Percentiles rank a stretch among this genome's conserved stretches.
These are phyloP conservation scores for Pleurotus djamor DNA, from an alignment of 768 basidiomycete species.

Conservation along the genomic window DNA sequence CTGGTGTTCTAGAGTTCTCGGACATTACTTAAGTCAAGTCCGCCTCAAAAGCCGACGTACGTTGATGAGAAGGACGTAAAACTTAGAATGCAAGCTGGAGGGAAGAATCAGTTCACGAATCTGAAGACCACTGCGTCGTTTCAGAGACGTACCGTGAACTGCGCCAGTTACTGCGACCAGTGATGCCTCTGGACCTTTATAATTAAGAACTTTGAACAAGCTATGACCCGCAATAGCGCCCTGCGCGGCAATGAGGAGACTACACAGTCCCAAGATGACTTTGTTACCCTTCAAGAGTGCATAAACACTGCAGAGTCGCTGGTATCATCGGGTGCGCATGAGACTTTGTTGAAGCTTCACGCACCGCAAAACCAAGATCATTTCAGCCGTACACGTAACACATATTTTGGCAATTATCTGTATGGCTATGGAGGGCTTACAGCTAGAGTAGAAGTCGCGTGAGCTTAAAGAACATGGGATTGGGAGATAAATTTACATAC, in stretches of 20 bases:
- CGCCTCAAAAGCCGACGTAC: neutral
- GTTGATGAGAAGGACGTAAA: neutral
- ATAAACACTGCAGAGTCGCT: neutral
- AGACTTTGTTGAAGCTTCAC: neutral
- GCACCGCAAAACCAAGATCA: neutral
- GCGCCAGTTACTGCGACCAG: neutral
- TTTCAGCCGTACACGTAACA: slow-evolving; percentile 8
- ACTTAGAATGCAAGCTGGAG: no score
- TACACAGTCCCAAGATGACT: neutral
- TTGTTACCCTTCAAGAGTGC: slow-evolving; percentile 6
- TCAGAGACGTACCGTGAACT: neutral
- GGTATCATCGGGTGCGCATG: neutral
- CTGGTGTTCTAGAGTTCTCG: slow-evolving; percentile 1
- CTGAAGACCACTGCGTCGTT: slow-evolving; percentile 1
- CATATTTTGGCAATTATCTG: slow-evolving; percentile 9
- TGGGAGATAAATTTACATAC: neutral
- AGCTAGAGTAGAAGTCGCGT: neutral
- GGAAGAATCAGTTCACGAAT: slow-evolving; percentile 1
- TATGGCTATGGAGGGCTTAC: slow-evolving; percentile 8
- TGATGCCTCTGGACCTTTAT: no score
- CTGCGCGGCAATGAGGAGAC: slow-evolving; percentile 7
- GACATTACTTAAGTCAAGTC: no score
- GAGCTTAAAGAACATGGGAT: neutral
- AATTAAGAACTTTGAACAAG: neutral
- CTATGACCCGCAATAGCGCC: slow-evolving; percentile 5